Percentiles rank a stretch among this genome's conserved stretches.
Conservation (phyloP, 257 asterid species). For the Dorcoceras hygrometricum region DNA sequence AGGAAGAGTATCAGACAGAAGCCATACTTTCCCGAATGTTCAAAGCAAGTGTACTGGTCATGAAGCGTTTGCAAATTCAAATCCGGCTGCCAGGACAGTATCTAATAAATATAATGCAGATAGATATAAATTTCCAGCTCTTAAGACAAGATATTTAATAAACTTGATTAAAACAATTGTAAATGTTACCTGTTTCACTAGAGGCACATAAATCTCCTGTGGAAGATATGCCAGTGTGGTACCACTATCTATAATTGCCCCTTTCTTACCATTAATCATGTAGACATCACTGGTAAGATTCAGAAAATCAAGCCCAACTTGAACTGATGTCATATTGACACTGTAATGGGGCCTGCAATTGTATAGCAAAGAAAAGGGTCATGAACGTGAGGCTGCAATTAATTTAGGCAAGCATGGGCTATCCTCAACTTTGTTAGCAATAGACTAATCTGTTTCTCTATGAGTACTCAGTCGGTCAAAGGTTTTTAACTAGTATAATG, state of each 20-base stretch:
- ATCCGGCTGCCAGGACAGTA: constrained; percentile 82
- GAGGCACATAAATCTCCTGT: constrained; percentile 64
- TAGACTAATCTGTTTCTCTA: constrained; percentile 7
- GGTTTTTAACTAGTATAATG: neutral
- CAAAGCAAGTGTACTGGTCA: constrained; percentile 90
- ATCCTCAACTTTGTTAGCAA: constrained; percentile 6
- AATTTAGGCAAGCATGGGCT: constrained; percentile 15
- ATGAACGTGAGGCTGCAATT: constrained; percentile 6
- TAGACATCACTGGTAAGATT: constrained; percentile 61
- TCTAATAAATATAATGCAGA: constrained; percentile 45
- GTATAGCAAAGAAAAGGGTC: constrained; percentile 11
- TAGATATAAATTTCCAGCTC: constrained; percentile 26
- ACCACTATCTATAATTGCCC: constrained; percentile 96
- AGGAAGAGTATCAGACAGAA: constrained; percentile 22
- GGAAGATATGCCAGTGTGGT: constrained; percentile 98
- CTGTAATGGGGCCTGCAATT: constrained; percentile 86
- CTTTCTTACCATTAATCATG: constrained; percentile 56
- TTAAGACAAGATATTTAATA: constrained; percentile 14
- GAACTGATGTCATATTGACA: constrained; percentile 94
- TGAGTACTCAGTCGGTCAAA: constrained; percentile 10
- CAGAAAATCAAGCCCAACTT: constrained; percentile 65
- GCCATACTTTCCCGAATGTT: constrained; percentile 80
- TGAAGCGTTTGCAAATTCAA: constrained; percentile 67
- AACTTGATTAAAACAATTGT: constrained; percentile 20
- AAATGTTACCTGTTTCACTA: constrained; percentile 64